Conservation (phyloP, 768 basidiomycete genomes). For the Amanita thiersii region DNA sequence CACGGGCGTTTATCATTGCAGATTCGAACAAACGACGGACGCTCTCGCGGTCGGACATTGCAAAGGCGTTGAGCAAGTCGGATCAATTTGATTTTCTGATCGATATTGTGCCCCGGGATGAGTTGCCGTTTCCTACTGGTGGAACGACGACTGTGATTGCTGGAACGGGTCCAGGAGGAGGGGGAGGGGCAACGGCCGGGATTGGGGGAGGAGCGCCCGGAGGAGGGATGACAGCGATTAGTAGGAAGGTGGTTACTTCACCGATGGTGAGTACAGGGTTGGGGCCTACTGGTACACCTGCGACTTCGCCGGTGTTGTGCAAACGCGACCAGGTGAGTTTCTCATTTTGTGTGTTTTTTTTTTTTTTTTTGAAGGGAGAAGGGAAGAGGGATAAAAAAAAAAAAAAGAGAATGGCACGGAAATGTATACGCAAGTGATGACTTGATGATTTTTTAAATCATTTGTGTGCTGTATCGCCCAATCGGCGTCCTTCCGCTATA, state of each 20-base stretch:
- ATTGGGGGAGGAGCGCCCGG: not conserved
- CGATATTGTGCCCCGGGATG: constrained; percentile 90
- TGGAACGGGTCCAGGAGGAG: constrained; percentile 4
- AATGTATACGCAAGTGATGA: too few relatives aligned
- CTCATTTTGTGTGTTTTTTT: too few relatives aligned
- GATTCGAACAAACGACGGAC: constrained; percentile 97
- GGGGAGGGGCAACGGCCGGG: not conserved
- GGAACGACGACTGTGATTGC: constrained; percentile 10
- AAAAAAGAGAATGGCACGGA: too few relatives aligned
- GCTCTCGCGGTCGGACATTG: constrained; percentile 87
- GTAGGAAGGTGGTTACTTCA: not conserved
- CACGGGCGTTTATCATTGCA: constrained; percentile 90
- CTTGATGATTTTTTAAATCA: too few relatives aligned
- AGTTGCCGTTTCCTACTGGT: constrained; percentile 30
- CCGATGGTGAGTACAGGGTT: not conserved
- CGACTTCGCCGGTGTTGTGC: too few relatives aligned
- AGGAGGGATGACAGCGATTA: too few relatives aligned
- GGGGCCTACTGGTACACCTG: too few relatives aligned
- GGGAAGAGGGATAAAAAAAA: too few relatives aligned
- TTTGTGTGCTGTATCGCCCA: too few relatives aligned
- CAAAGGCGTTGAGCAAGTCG: constrained; percentile 83
- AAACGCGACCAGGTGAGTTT: constrained; percentile 6
- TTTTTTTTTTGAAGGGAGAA: too few relatives aligned
- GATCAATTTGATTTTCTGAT: constrained; percentile 98
- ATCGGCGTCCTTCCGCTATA: too few relatives aligned